Base-by-base conservation (phyloP, 495 filamentous ascomycete species). In the Sporormia fimetaria region DNA sequence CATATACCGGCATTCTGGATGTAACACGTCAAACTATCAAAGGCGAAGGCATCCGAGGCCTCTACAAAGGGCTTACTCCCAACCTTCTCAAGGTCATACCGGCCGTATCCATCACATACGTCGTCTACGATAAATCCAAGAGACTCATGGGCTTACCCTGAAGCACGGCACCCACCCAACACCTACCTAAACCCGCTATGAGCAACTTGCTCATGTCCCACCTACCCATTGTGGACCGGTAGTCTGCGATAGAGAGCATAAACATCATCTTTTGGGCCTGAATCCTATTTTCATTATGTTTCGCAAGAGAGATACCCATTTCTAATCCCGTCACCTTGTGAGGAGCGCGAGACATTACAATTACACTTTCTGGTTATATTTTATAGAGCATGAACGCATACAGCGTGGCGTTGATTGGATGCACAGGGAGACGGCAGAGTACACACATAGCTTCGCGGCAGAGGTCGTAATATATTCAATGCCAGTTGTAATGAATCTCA, bases 11-110 rank as follows among this genome's bases (percentile, higher is more conserved):
- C 17, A 85, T 96, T 40, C 67, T 73, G 62, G 90, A 99, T 58
- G 87, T 94, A 26, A 76, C 80, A 5, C 71, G 71, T 12, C 82
- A 75, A 61, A 96, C 92, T 16, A 59, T 94, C 27, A 67, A 75
- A 48, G 73, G 82, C 39, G 90, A 99, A 63, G 92, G 90, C 1
- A 46, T 83, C 16, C 70, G 81, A 33, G 92, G 90, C 0, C 68
- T 99, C 39, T 99, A 93, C 69, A 94, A 90, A 59, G 90, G 90
- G 2, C 66, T 95, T 43, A 94, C 88, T 20, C 90, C 90, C 18
- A 99, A 96, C 54, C 70, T 99, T 14, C 69, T 96, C 52, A 99
- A 99, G 63, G 90, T 99, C 23, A 86, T 88, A 6, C 90, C 90
- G 0, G 88, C 90, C 32, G 83, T 99, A 17, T 92, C 83, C 44